These are phyloP conservation scores for Apiotrichum siamense DNA, from an alignment of 1,284 basidiomycete genomes.

Conservation along the genomic window DNA sequence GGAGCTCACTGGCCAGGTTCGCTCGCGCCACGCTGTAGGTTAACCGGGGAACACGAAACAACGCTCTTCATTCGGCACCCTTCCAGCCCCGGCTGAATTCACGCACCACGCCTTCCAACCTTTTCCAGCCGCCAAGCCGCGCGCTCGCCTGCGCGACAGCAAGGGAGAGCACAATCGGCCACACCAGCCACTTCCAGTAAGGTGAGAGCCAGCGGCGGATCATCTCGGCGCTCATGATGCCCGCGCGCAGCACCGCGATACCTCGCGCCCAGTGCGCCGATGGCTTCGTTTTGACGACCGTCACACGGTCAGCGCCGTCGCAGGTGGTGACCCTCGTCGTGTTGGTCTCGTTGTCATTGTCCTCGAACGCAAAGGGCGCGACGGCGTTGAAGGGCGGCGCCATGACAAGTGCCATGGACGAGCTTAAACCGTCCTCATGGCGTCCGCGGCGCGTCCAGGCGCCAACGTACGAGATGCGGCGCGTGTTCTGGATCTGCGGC, in stretches of 20 bases:
- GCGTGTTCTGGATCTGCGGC: conserved; percentile 57
- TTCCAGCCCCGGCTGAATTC: neutral
- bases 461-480: conserved; percentile 66
- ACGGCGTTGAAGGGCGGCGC: conserved; percentile 35
- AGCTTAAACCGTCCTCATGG: conserved; percentile 76
- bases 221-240: neutral
- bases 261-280: neutral
- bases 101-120: neutral
- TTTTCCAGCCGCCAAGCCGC: neutral
- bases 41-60: no score
- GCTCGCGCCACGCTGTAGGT: no score
- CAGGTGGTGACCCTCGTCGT: neutral
- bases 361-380: conserved; percentile 40
- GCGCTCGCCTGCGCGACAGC: neutral
- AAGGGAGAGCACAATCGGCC: conserved; percentile 10
- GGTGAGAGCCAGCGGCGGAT: conserved; percentile 4
- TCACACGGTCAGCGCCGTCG: neutral
- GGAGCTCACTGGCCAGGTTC: no score
- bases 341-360: neutral
- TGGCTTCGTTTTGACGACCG: neutral
- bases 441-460: conserved; percentile 68
- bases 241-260: neutral
- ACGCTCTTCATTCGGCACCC: no score
- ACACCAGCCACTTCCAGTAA: conserved; percentile 4
- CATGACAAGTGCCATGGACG: conserved; percentile 41